phyloP scores from a whole-genome alignment of 139 green algal genomes.

The Chlamydomonas sphaeroides region DNA sequence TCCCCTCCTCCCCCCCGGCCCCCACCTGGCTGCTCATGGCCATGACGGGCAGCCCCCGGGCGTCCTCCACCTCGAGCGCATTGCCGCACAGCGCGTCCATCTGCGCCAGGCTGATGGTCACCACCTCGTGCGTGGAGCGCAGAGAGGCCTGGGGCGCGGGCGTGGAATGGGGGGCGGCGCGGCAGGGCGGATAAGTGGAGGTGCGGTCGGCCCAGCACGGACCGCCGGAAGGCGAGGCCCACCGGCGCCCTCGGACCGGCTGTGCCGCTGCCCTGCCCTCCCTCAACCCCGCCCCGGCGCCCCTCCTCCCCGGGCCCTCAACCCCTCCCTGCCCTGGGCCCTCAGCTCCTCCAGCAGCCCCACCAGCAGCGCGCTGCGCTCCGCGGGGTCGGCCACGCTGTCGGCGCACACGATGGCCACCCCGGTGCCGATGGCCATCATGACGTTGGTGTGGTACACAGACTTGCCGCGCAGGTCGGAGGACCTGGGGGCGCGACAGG shows the following conservation, averaged over 20 bases:
- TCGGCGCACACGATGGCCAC: constrained; percentile 93
- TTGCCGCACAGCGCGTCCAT: constrained; percentile 94
- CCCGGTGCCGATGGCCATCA: constrained; percentile 93
- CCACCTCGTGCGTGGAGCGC: constrained; percentile 65
- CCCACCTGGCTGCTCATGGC: constrained; percentile 83
- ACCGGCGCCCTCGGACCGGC: too few relatives aligned
- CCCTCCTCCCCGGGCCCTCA: too few relatives aligned
- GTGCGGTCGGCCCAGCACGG: too few relatives aligned
- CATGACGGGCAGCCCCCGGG: constrained; percentile 85
- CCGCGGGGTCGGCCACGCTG: constrained; percentile 71
- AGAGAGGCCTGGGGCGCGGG: constrained; percentile 33
- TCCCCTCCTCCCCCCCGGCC: neutral
- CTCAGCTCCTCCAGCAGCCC: too few relatives aligned
- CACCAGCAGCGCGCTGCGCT: constrained; percentile 78
- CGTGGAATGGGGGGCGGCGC: neutral
- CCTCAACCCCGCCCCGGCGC: too few relatives aligned
- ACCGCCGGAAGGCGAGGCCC: neutral
- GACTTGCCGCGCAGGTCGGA: constrained; percentile 64
- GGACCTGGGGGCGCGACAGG: constrained; percentile 20
- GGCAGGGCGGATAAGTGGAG: neutral
- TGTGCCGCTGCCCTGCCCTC: too few relatives aligned
- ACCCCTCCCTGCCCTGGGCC: too few relatives aligned
- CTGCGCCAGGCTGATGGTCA: constrained; percentile 89
- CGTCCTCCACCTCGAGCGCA: constrained; percentile 90
- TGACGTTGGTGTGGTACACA: constrained; percentile 98